Evolutionary conservation across 495 filamentous ascomycete genomes (phyloP).

Genomic region (Penicillium daleae): DNA sequence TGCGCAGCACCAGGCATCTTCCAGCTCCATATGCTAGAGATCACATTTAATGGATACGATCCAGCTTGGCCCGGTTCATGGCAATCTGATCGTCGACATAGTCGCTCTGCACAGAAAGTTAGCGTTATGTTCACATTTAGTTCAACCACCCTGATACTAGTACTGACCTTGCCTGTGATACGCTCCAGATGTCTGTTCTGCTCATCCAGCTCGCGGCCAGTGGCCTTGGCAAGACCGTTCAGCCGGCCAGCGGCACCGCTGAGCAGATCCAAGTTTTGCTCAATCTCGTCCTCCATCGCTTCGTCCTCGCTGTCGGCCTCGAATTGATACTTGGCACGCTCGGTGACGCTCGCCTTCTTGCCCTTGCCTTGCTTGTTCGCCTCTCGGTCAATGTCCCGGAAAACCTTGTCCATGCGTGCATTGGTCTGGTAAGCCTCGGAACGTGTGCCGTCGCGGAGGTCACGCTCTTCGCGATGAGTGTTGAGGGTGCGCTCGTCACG

Average conservation of each 20-base stretch:
- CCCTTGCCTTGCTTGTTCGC: conserved; percentile 39
- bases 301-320: conserved; percentile 78
- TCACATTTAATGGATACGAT: conserved; percentile 57
- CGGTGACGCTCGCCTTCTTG: conserved; percentile 60
- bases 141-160: not conserved
- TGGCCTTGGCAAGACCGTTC: conserved; percentile 68
- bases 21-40: conserved; percentile 20
- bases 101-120: conserved; percentile 57
- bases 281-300: conserved; percentile 74
- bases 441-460: conserved; percentile 67
- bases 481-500: conserved; percentile 65
- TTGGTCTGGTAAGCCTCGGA: conserved; percentile 60
- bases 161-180: conserved; percentile 69
- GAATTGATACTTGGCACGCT: conserved; percentile 78
- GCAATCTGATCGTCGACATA: conserved; percentile 72
- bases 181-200: conserved; percentile 76
- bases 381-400: conserved; percentile 55
- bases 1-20: conserved; percentile 43
- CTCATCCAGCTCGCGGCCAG: conserved; percentile 71
- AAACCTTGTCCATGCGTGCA: conserved; percentile 63
- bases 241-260: conserved; percentile 62
- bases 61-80: conserved; percentile 66
- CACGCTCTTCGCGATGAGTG: conserved; percentile 68
- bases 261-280: conserved; percentile 64
- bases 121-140: conserved; percentile 24